Conservation (phyloP, 768 basidiomycete species). For the Mycena olivaceomarginata region DNA sequence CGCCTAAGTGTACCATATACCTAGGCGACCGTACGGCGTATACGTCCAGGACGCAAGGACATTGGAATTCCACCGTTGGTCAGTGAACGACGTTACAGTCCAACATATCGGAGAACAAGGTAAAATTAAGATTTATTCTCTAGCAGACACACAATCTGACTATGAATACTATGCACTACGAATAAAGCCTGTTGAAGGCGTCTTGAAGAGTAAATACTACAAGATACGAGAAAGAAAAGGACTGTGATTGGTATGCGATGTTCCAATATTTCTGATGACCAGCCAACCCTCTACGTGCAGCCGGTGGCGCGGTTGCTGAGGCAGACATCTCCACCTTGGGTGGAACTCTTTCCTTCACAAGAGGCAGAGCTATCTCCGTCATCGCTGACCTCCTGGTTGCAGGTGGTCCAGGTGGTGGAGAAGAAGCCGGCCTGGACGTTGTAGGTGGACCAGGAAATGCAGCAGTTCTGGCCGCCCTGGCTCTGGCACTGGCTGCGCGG, state of each 20-base stretch:
- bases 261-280: conserved; percentile 11
- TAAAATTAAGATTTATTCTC: conserved; percentile 12
- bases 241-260: conserved; percentile 11
- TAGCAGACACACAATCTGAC: conserved; percentile 10
- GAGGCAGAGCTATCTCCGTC: conserved; percentile 26
- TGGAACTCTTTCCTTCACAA: conserved; percentile 21
- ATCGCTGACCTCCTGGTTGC: conserved; percentile 27
- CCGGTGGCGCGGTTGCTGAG: conserved; percentile 31
- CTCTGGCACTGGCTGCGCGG: conserved; percentile 29
- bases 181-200: conserved; percentile 21
- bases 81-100: conserved; percentile 11
- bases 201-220: conserved; percentile 4
- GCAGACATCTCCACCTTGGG: conserved; percentile 27
- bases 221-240: conserved; percentile 13
- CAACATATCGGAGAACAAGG: conserved; percentile 10
- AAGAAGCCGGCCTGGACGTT: conserved; percentile 26
- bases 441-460: conserved; percentile 29
- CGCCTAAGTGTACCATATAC: not conserved
- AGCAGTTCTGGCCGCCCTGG: conserved; percentile 32
- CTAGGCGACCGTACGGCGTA: not conserved
- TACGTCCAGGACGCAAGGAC: conserved; percentile 5
- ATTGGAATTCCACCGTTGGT: conserved; percentile 6
- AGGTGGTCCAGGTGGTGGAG: conserved; percentile 26
- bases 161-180: conserved; percentile 20
- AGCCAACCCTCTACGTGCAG: conserved; percentile 19